Base-by-base conservation (phyloP, 164 flowering plant genomes). In the Liriodendron chinense region DNA sequence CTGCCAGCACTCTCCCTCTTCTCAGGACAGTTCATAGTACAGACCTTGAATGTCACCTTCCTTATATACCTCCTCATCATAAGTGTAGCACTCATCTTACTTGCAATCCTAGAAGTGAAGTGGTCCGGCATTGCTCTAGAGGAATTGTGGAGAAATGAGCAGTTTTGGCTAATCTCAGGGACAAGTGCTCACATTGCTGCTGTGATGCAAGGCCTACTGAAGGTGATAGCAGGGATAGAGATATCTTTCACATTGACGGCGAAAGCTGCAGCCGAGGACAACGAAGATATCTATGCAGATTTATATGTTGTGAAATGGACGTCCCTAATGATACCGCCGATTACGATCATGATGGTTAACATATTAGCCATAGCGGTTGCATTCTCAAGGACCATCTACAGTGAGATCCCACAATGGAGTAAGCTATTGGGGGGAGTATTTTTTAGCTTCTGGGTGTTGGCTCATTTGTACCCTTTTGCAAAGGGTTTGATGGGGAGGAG, bases 101-200 rank as follows among this genome's bases (percentile, higher is more conserved):
- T 89, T 2, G 94, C 97, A 21, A 76, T 92, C 59, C 70, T 92
- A 16, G 97, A 92, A 69, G 88, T 91, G 34, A 90, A 83, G 74
- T 92, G 94, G 94, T 86, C 94, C 0, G 97, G 93, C 0, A 85
- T 90, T 4, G 91, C 78, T 0, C 74, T 90, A 2, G 97, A 92
- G 73, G 97, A 92, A 14, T 92, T 93, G 97, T 92, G 97, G 94
- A 83, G 97, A 47, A 92, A 92, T 61, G 97, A 92, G 57, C 97
- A 92, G 77, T 92, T 88, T 59, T 92, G 97, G 94, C 88, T 92
- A 6, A 90, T 90, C 43, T 87, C 88, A 2, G 97, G 94, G 3
- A 90, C 93, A 0, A 90, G 94, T 65, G 84, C 97, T 26, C 97
- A 92, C 75, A 72, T 92, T 7, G 88, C 88, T 34, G 94, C 97